phyloP scores from a whole-genome alignment of 257 asterid genomes.

The Lavandula angustifolia region DNA sequence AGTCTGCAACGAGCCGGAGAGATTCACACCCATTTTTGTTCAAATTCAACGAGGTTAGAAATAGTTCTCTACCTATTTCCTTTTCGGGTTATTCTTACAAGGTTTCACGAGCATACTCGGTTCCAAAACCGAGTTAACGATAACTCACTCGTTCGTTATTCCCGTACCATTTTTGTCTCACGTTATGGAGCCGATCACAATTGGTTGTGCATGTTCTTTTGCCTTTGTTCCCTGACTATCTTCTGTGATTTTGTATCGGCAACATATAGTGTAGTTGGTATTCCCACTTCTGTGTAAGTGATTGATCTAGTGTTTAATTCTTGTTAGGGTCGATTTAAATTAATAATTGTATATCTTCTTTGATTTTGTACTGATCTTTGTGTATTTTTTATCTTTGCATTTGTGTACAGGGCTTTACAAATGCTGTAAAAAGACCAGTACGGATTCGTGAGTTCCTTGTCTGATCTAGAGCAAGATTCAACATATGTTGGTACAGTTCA shows the following conservation, averaged over 20 bases:
- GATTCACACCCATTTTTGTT: slow-evolving; percentile 75
- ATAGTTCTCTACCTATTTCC: background rate
- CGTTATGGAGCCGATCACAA: background rate
- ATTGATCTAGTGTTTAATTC: too few species aligned
- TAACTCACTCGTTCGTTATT: background rate
- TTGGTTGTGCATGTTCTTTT: background rate
- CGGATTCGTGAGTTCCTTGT: slow-evolving; percentile 71
- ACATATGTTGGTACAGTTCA: slow-evolving; percentile 16
- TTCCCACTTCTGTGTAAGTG: too few species aligned
- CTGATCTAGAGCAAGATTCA: slow-evolving; percentile 34
- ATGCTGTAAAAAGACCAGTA: slow-evolving; percentile 94
- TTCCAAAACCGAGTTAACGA: background rate
- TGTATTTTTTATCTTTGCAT: background rate
- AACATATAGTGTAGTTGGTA: too few species aligned
- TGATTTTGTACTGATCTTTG: background rate
- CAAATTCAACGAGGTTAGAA: slow-evolving; percentile 79
- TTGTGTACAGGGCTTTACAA: slow-evolving; percentile 81
- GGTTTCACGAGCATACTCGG: background rate
- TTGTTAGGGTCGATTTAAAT: too few species aligned
- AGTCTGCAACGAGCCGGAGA: slow-evolving; percentile 53
- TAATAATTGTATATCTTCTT: too few species aligned
- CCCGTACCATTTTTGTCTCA: background rate
- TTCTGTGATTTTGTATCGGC: too few species aligned
- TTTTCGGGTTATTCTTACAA: background rate
- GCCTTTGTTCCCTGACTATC: background rate